Evolutionary conservation across 441 rosid species (phyloP).

Genomic region (Adansonia madagascariensis): DNA sequence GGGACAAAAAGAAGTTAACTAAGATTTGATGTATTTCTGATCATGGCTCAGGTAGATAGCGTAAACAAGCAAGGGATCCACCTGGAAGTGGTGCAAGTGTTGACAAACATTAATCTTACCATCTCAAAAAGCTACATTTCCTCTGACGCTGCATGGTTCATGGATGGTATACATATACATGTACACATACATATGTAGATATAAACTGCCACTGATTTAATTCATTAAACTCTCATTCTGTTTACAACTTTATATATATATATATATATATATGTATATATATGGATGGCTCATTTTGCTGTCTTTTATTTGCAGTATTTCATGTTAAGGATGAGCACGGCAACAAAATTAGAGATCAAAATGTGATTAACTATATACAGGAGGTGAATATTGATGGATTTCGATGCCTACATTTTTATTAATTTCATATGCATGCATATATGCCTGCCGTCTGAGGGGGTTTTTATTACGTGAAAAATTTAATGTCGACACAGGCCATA

Average conservation of each 20-base stretch:
- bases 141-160: constrained; percentile 74
- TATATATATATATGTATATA: too few relatives aligned
- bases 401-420: neutral
- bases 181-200: too few relatives aligned
- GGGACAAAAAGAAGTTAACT: neutral
- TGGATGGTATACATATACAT: constrained; percentile 52
- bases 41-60: constrained; percentile 40
- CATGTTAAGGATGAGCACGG: constrained; percentile 76
- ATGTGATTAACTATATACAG: constrained; percentile 56
- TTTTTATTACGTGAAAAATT: neutral
- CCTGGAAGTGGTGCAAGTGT: constrained; percentile 68
- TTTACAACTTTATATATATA: neutral
- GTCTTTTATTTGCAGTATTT: constrained; percentile 52
- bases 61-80: constrained; percentile 71
- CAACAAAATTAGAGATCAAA: constrained; percentile 59
- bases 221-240: neutral
- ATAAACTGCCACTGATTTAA: neutral
- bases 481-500: constrained; percentile 48
- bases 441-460: neutral
- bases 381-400: constrained; percentile 44
- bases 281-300: neutral
- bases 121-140: constrained; percentile 70
- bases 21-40: neutral
- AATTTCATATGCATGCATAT: neutral
- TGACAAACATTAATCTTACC: constrained; percentile 67